Percentiles rank a stretch among this genome's conserved stretches.
Evolutionary conservation across 306 rosid genomes (phyloP).

Genomic region (Sophora flavescens): DNA sequence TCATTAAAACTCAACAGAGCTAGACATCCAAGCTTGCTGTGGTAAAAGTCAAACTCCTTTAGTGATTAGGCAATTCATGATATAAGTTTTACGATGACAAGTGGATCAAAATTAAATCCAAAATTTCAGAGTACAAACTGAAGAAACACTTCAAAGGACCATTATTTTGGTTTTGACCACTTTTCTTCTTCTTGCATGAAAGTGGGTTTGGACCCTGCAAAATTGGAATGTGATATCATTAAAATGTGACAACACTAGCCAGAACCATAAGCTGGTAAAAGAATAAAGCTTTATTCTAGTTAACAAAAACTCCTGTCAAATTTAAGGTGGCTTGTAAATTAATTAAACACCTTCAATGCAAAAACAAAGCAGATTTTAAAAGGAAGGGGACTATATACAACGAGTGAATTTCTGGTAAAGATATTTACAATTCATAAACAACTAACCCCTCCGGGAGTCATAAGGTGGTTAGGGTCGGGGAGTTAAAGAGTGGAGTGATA

Average conservation of each 20-base stretch:
- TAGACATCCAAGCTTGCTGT: neutral
- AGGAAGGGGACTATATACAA: neutral
- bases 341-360: neutral
- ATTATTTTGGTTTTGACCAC: slow-evolving; percentile 48
- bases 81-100: neutral
- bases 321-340: slow-evolving; percentile 5
- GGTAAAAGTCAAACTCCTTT: neutral
- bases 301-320: neutral
- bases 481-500: too few species aligned
- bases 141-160: slow-evolving; percentile 47
- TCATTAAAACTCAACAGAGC: neutral
- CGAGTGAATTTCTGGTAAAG: neutral
- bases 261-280: slow-evolving; percentile 12
- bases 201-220: slow-evolving; percentile 93
- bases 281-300: neutral
- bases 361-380: neutral
- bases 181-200: slow-evolving; percentile 84
- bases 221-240: slow-evolving; percentile 24
- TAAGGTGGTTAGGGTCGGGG: too few species aligned
- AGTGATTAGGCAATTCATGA: neutral
- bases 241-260: slow-evolving; percentile 20
- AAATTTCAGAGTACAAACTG: neutral
- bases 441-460: neutral
- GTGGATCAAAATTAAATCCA: slow-evolving; percentile 8
- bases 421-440: slow-evolving; percentile 5